Evolutionary conservation across 176 grass and related monocot species (phyloP), one percentile per base, ranked within the genome.

Genomic region (Paspalum notatum): DNA sequence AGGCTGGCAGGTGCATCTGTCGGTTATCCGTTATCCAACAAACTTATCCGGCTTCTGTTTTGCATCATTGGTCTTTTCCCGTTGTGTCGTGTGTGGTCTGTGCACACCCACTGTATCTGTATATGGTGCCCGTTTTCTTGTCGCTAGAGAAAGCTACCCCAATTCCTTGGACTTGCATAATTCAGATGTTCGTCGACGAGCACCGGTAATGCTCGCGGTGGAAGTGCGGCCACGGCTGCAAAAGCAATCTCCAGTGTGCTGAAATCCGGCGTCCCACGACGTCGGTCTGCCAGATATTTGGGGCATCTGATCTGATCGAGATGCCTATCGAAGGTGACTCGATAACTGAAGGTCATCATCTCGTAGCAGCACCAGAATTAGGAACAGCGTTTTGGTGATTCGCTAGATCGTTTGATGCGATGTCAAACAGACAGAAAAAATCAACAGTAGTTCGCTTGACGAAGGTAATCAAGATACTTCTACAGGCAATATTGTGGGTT

Each of bases 1-100:
- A 61, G 51, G 53, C n/a, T 79, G 37, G 12, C 54, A 74, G 49
- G 43, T 45, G 49, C 72, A 66, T 81, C 66, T 62, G 54, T 55
- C 62, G 40, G 57, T 22, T 46, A 17, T 39, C 44, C 39, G 57
- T 22, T 46, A 17, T 39, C 52, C 39, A 27, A 16, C 66, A 55
- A 20, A 71, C 72, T 63, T 71, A 15, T 87, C 7, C 18, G 24
- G 47, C 26, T 27, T 64, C 8, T 56, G 46, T 56, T n/a, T 38
- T 22, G 38, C 8, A 72, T 55, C 40, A 65, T 64, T 72, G 16
- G 16, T 25, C 39, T 56, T 75, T 67, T n/a, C 48, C 53, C 17
- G 22, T 39, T 45, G n/a, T n/a, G 24, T 43, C 80, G 12, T 18
- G 78, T 70, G 37, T 14, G 16, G 66, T 27, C 26, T 62, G 68